Evolutionary conservation across 2,329 filamentous ascomycete genomes (phyloP), one percentile per base, ranked within the genome.

Genomic region (Sarocladium strictum): DNA sequence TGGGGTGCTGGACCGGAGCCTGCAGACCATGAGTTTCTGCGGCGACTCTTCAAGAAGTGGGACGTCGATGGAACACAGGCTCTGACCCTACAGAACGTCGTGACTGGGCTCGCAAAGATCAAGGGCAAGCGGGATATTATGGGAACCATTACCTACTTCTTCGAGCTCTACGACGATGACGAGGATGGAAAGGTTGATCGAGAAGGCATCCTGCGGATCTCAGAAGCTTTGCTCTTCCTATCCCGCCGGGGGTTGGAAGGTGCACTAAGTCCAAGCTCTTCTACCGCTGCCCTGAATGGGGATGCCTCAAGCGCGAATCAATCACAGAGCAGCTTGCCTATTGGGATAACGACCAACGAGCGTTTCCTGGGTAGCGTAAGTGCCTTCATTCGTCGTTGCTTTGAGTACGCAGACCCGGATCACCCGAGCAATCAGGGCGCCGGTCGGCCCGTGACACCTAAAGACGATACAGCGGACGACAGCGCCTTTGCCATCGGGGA

Each of bases 131-230:
- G 87, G 47, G 94, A 99, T 69, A 97, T 99, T 60, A 97, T 99
- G 93, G 90, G 90, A 27, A 94, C 89, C 56, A 97, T 99, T 65
- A 94, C 86, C 57, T 97, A 97, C 71, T 97, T 99, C 69, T 99
- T 99, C 63, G 90, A 97, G 64, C 81, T 99, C 0, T 97, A 97
- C 68, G 94, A 99, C 66, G 93, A 99, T 60, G 87, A 93, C 63
- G 82, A 85, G 1, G 91, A 96, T 66, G 94, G 94, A 24, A 90
- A 84, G 62, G 92, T 99, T 4, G 94, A 97, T 64, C 84, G 94
- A 11, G 94, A 99, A 69, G 94, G 94, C 5, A 99, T 99, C 56
- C 71, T 99, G 43, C 80, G 91, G 45, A 97, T 99, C 66, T 97
- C 92, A 0, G 94, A 99, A 70, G 90, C 93, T 0, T 75, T 99